Evolutionary conservation across 345 rosid species (phyloP).

Genomic region (Sonneratia caseolaris): DNA sequence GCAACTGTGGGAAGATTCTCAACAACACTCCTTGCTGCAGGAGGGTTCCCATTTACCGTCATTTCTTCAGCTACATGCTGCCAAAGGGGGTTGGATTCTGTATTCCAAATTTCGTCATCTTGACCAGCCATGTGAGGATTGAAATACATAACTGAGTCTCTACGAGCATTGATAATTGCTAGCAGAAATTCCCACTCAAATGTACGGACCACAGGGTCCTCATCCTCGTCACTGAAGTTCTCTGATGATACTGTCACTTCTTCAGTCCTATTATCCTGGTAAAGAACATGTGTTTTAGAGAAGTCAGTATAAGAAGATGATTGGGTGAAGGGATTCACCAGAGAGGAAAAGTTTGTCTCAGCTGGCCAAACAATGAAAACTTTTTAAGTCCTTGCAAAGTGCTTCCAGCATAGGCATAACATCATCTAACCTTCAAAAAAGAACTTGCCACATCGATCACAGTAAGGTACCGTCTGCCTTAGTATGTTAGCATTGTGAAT

Average conservation of each 20-base stretch:
- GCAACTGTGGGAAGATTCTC: conserved; percentile 36
- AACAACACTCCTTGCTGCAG: conserved; percentile 27
- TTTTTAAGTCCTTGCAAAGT: background rate
- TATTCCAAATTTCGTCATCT: conserved; percentile 14
- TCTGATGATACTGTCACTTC: conserved; percentile 9
- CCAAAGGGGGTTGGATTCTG: conserved; percentile 16
- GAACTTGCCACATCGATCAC: background rate
- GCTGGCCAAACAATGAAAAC: background rate
- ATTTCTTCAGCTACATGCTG: conserved; percentile 28
- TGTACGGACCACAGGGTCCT: conserved; percentile 9
- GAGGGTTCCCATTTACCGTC: conserved; percentile 32
- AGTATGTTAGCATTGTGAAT: background rate
- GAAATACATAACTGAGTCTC: conserved; percentile 22
- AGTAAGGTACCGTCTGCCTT: background rate
- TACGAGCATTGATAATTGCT: conserved; percentile 25
- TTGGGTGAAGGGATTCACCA: background rate
- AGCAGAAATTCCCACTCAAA: conserved; percentile 42
- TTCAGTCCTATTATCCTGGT: conserved; percentile 13
- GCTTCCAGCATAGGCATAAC: background rate
- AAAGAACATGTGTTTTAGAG: background rate
- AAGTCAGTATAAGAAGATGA: background rate
- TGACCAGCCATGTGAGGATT: conserved; percentile 21
- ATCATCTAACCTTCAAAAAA: background rate
- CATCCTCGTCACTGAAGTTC: conserved; percentile 6
- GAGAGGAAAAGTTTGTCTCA: background rate